phyloP scores from a whole-genome alignment of 257 asterid genomes.

The Gentiana straminea region DNA sequence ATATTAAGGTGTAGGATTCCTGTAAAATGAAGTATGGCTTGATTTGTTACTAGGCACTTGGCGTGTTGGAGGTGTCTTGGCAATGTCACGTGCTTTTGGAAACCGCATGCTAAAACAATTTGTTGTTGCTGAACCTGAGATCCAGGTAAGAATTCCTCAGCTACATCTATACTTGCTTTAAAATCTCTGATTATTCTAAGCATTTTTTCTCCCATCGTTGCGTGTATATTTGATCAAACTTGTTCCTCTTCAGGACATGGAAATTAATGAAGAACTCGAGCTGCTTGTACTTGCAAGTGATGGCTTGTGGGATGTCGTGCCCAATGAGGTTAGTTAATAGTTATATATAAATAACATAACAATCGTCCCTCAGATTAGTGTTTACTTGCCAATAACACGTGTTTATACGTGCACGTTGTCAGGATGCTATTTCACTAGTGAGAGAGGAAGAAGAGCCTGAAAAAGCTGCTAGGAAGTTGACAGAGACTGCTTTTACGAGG shows the following conservation, averaged over 20 bases:
- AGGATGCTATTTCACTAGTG: constrained; percentile 90
- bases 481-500: constrained; percentile 83
- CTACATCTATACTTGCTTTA: too few relatives aligned
- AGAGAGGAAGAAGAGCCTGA: constrained; percentile 71
- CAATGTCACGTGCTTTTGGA: constrained; percentile 99
- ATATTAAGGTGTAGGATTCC: too few relatives aligned
- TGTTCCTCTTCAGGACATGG: constrained; percentile 48
- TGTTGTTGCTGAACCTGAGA: constrained; percentile 97
- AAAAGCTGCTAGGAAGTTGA: constrained; percentile 85
- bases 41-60: constrained; percentile 64
- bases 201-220: too few relatives aligned
- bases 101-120: constrained; percentile 94
- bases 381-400: too few relatives aligned
- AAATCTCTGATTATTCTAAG: too few relatives aligned
- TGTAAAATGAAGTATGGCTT: constrained; percentile 1
- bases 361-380: too few relatives aligned
- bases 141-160: constrained; percentile 50
- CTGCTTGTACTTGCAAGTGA: constrained; percentile 91
- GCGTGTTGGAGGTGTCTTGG: constrained; percentile 99
- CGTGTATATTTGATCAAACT: not conserved
- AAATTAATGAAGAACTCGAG: constrained; percentile 71
- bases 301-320: constrained; percentile 96
- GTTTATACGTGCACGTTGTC: constrained; percentile 3
- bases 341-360: too few relatives aligned
- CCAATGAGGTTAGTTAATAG: constrained; percentile 53